A percentile compares a stretch with the other conserved stretches of the same genome.
Conservation (phyloP, 257 asterid species). For the Salvia splendens region DNA sequence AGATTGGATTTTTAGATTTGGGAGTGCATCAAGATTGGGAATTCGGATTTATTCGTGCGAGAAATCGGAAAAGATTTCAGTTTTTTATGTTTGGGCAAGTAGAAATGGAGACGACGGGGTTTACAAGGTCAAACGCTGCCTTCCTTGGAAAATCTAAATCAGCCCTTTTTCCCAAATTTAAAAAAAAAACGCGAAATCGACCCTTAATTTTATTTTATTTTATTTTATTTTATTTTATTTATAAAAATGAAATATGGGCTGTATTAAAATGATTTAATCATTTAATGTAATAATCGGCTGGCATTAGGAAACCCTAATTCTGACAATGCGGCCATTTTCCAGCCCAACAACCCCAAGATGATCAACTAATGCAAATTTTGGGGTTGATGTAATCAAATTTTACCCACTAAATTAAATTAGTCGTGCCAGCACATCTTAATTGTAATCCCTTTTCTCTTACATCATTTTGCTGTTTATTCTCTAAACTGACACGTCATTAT, state of each 20-base stretch:
- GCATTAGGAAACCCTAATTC: neutral
- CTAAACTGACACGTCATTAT: no score
- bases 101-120: constrained; percentile 25
- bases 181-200: neutral
- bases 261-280: no score
- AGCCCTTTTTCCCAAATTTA: no score
- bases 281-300: neutral
- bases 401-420: constrained; percentile 16
- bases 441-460: neutral
- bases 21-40: constrained; percentile 4
- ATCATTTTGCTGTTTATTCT: no score
- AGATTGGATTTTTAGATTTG: neutral
- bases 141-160: neutral
- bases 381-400: constrained; percentile 16
- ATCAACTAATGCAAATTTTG: constrained; percentile 23
- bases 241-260: no score
- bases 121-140: constrained; percentile 43
- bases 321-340: neutral
- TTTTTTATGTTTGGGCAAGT: neutral
- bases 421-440: constrained; percentile 23
- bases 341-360: neutral
- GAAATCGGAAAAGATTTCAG: neutral
- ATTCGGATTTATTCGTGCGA: constrained; percentile 1
- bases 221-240: no score
- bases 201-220: neutral